phyloP scores from a whole-genome alignment of 2,329 filamentous ascomycete species.

The Pseudocercospora fijiensis region DNA sequence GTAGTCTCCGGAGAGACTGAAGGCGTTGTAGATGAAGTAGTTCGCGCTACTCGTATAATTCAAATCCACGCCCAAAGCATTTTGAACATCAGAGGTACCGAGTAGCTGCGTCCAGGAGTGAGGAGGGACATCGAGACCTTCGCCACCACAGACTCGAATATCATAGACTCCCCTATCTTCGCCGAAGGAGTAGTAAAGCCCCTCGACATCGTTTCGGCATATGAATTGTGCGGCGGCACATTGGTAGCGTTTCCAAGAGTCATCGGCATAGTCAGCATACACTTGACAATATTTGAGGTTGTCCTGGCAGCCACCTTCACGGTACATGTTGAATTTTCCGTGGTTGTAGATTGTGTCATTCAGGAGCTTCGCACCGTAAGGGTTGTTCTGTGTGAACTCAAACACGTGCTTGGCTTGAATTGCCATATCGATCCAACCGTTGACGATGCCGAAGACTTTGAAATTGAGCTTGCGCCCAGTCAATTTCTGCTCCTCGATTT shows the following conservation, averaged over 20 bases:
- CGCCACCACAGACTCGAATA: slow-evolving; percentile 8
- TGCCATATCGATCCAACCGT: slow-evolving; percentile 5
- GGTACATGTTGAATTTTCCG: slow-evolving; percentile 55
- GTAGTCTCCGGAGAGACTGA: slow-evolving; percentile 50
- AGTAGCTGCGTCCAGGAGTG: slow-evolving; percentile 56
- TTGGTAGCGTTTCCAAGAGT: slow-evolving; percentile 3
- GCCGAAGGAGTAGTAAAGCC: slow-evolving; percentile 8
- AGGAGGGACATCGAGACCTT: slow-evolving; percentile 56
- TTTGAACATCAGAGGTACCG: slow-evolving; percentile 54
- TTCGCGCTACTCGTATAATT: slow-evolving; percentile 54
- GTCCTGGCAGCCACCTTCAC: slow-evolving; percentile 8
- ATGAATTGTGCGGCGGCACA: slow-evolving; percentile 8
- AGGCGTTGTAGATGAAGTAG: slow-evolving; percentile 46
- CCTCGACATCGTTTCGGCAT: slow-evolving; percentile 7
- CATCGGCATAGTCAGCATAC: background rate
- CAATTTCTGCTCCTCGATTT: slow-evolving; percentile 44
- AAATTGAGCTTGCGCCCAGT: slow-evolving; percentile 12
- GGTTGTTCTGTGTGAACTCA: slow-evolving; percentile 10
- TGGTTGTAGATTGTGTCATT: slow-evolving; percentile 37
- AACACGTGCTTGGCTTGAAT: slow-evolving; percentile 8
- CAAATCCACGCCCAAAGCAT: slow-evolving; percentile 57
- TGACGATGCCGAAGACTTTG: slow-evolving; percentile 13
- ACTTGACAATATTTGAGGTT: background rate
- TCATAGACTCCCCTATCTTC: slow-evolving; percentile 3
- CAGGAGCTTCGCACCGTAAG: slow-evolving; percentile 15